These are phyloP conservation scores for Thraustochytrium striatum DNA, from an alignment of 352 stramenopile species.

Conservation along the genomic window DNA sequence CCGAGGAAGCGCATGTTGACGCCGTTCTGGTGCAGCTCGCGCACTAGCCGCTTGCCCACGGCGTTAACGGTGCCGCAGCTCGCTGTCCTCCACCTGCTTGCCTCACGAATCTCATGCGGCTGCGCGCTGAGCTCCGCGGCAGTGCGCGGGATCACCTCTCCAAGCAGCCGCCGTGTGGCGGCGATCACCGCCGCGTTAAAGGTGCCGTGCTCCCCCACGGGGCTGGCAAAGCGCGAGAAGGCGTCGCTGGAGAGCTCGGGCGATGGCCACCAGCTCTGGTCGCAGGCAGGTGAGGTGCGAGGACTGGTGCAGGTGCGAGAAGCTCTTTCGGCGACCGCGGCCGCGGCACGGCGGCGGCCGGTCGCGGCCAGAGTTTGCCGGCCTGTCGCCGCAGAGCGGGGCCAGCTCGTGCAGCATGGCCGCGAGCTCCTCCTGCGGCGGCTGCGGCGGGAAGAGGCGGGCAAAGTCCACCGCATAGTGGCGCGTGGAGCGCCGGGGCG, in stretches of 20 bases:
- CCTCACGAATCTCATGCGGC: background rate
- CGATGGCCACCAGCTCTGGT: background rate
- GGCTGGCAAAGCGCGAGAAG: conserved; percentile 30
- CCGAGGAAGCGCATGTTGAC: conserved; percentile 41
- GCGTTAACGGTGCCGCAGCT: background rate
- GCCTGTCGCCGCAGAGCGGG: too few relatives aligned
- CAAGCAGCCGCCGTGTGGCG: background rate
- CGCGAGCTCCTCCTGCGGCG: background rate
- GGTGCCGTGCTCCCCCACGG: background rate
- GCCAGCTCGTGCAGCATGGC: too few relatives aligned
- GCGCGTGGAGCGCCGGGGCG: background rate
- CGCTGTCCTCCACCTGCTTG: background rate
- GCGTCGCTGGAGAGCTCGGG: conserved; percentile 18
- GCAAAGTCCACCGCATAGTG: conserved; percentile 42
- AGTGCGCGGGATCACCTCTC: background rate
- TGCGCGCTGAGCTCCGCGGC: background rate
- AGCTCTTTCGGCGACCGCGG: background rate
- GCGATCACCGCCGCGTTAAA: background rate
- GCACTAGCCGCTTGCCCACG: background rate
- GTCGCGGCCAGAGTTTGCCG: too few relatives aligned
- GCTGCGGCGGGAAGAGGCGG: conserved; percentile 41
- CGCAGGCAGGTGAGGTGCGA: conserved; percentile 18
- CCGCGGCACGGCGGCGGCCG: too few relatives aligned
- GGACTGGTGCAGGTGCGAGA: background rate
- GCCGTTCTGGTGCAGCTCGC: conserved; percentile 2